These are phyloP conservation scores for Corrigiola litoralis DNA, from an alignment of 179 eudicot species.

Conservation along the genomic window DNA sequence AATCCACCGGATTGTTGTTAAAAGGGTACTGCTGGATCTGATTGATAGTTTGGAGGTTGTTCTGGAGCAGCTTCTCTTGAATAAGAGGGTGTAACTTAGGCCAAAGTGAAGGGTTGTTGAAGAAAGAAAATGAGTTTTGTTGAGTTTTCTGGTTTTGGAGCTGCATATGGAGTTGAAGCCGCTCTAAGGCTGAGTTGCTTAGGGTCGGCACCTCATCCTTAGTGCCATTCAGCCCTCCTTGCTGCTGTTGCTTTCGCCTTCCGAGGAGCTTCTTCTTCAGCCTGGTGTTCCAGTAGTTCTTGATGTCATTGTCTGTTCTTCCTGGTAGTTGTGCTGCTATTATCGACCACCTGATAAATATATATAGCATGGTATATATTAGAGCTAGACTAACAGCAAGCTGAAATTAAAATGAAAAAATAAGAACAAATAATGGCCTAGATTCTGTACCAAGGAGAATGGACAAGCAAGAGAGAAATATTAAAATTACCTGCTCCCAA, in stretches of 20 bases:
- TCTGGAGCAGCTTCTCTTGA: slow-evolving; percentile 63
- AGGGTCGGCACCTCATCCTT: slow-evolving; percentile 36
- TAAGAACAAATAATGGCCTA: too few relatives aligned
- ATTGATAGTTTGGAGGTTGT: slow-evolving; percentile 22
- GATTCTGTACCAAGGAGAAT: slow-evolving; percentile 23
- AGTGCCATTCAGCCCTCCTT: slow-evolving; percentile 7
- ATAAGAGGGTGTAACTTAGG: slow-evolving; percentile 67
- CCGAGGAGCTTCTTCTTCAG: slow-evolving; percentile 66
- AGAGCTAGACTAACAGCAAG: neutral
- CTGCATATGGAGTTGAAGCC: slow-evolving; percentile 94
- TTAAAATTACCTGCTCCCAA: slow-evolving; percentile 39
- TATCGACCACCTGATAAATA: slow-evolving; percentile 36
- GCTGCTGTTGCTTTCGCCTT: slow-evolving; percentile 43
- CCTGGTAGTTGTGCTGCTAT: slow-evolving; percentile 48
- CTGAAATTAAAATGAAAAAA: neutral
- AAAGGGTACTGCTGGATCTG: slow-evolving; percentile 36
- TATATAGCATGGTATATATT: neutral
- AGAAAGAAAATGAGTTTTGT: slow-evolving; percentile 50
- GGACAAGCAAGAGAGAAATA: slow-evolving; percentile 22
- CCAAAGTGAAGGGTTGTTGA: slow-evolving; percentile 60
- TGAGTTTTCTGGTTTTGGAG: slow-evolving; percentile 42
- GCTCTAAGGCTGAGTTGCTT: slow-evolving; percentile 80
- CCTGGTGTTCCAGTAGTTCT: slow-evolving; percentile 50
- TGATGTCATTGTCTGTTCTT: slow-evolving; percentile 48
- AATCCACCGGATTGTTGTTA: slow-evolving; percentile 5